phyloP scores from a whole-genome alignment of 2,329 filamentous ascomycete genomes.

The Aspergillus floridensis region DNA sequence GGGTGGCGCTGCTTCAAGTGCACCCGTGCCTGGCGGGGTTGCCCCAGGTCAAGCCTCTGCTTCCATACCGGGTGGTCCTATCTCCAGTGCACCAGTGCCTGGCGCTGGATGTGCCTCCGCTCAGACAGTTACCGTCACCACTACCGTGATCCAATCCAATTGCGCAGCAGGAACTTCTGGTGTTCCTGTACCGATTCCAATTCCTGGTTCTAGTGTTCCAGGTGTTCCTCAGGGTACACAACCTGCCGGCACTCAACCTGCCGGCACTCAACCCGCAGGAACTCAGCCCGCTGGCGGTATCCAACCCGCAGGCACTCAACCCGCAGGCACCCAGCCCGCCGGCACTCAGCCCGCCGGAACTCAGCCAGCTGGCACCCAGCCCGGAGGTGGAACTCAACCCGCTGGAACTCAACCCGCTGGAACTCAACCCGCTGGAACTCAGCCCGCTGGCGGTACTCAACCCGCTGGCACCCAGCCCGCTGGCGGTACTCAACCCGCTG shows the following conservation, averaged over 20 bases:
- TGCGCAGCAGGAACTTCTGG: conserved; percentile 10
- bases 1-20: background rate
- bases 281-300: background rate
- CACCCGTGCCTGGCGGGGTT: background rate
- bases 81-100: conserved; percentile 8
- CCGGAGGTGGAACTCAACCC: background rate
- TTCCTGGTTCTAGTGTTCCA: conserved; percentile 7
- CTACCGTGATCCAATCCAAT: conserved; percentile 2
- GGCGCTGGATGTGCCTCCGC: conserved; percentile 6
- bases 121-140: conserved; percentile 1
- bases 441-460: background rate
- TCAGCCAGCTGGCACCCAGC: background rate
- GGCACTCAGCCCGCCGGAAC: background rate
- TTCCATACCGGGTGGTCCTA: too few relatives aligned
- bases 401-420: background rate
- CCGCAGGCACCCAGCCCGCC: background rate
- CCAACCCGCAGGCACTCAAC: background rate
- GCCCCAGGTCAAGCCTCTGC: too few relatives aligned
- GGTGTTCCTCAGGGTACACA: background rate
- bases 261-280: background rate
- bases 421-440: background rate
- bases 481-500: background rate
- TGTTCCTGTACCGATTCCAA: conserved; percentile 6
- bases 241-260: background rate
- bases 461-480: background rate